These are phyloP conservation scores for Entamoeba invadens DNA, from an alignment of 208 protist species.

Conservation along the genomic window DNA sequence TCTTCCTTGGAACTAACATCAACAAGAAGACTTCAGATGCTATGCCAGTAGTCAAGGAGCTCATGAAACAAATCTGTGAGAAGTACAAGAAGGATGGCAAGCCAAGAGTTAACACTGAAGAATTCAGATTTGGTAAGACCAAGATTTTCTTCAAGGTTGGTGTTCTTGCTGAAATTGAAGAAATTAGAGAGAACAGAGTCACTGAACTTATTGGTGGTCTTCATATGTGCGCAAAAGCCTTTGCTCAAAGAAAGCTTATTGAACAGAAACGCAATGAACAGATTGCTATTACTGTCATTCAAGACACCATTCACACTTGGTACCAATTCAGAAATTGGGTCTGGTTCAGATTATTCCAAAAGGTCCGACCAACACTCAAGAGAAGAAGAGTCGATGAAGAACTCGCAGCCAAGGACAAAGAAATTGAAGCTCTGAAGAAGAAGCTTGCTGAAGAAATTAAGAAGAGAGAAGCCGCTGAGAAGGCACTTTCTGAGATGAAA, in stretches of 20 bases:
- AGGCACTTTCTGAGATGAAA: neutral
- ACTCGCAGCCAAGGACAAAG: constrained; percentile 33
- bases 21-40: constrained; percentile 22
- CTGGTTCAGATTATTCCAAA: constrained; percentile 49
- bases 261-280: constrained; percentile 42
- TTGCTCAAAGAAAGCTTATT: constrained; percentile 41
- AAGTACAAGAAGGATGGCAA: neutral
- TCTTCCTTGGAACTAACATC: constrained; percentile 38
- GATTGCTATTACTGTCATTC: constrained; percentile 43
- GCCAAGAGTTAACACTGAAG: constrained; percentile 24
- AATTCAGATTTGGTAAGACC: constrained; percentile 48
- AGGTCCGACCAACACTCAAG: constrained; percentile 43
- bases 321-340: constrained; percentile 10
- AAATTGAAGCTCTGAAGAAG: constrained; percentile 29
- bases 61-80: constrained; percentile 38
- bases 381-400: constrained; percentile 33
- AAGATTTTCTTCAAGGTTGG: constrained; percentile 60
- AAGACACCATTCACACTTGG: constrained; percentile 44
- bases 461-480: neutral
- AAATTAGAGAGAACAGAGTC: constrained; percentile 46
- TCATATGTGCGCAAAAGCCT: constrained; percentile 45
- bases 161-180: constrained; percentile 51
- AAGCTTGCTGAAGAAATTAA: constrained; percentile 36
- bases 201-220: constrained; percentile 42
- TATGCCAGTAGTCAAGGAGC: constrained; percentile 27